A percentile compares a stretch with the other conserved stretches of the same genome.
These are phyloP conservation scores for Paraconiothyrium sp. DNA, from an alignment of 2,329 filamentous ascomycete genomes.

Conservation along the genomic window DNA sequence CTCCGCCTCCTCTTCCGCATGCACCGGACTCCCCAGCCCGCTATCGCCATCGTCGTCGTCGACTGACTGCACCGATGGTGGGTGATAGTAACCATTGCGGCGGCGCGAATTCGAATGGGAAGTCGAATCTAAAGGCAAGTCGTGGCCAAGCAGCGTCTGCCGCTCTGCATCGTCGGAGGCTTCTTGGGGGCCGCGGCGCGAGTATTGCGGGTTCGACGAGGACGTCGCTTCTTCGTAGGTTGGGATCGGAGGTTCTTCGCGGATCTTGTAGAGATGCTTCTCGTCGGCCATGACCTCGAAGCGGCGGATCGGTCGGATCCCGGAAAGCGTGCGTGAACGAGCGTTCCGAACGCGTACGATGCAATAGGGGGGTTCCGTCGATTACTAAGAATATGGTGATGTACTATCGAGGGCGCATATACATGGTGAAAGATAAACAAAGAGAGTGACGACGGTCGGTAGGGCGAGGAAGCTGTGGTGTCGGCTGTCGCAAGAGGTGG, in stretches of 20 bases:
- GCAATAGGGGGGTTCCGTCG: constrained; percentile 20
- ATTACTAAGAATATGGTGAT: constrained; percentile 5
- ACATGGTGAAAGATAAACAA: constrained; percentile 32
- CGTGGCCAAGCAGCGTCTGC: constrained; percentile 75
- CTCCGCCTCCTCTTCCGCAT: constrained; percentile 65
- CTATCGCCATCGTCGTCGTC: constrained; percentile 55
- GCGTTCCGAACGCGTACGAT: constrained; percentile 17
- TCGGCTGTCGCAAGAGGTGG: constrained; percentile 13
- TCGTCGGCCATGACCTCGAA: constrained; percentile 48
- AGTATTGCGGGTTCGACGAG: constrained; percentile 65
- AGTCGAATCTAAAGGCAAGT: constrained; percentile 38
- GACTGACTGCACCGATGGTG: constrained; percentile 84
- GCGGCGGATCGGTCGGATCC: constrained; percentile 24
- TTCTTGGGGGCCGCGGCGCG: constrained; percentile 65
- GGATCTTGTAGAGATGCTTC: constrained; percentile 50
- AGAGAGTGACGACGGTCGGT: constrained; percentile 27
- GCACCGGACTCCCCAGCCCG: constrained; percentile 62
- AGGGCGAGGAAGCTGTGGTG: constrained; percentile 7
- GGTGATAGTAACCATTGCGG: constrained; percentile 67
- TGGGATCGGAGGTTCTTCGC: constrained; percentile 75
- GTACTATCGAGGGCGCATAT: constrained; percentile 37
- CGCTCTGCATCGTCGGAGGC: constrained; percentile 77
- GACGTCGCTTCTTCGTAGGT: constrained; percentile 83
- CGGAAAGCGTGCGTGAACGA: constrained; percentile 15
- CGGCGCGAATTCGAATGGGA: constrained; percentile 38